A percentile compares a stretch with the other conserved stretches of the same genome.
Evolutionary conservation across 169 alveolate genomes (phyloP).

Genomic region (Cryptosporidium sp.): DNA sequence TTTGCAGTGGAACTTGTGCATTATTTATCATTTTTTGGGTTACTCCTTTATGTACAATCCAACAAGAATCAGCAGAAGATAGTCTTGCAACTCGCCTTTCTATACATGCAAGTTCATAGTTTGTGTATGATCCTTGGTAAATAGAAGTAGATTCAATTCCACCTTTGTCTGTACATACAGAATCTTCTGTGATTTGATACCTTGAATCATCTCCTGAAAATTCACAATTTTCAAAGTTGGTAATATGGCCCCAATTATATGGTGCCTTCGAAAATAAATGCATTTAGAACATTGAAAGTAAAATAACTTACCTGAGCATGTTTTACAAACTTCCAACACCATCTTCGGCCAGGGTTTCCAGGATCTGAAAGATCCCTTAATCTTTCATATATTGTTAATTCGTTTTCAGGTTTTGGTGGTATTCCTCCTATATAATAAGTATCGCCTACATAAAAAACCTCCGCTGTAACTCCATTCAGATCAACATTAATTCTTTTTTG

Average conservation of each 20-base stretch:
- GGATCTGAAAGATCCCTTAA: slow-evolving; percentile 73
- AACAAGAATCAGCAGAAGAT: slow-evolving; percentile 74
- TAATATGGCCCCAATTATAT: slow-evolving; percentile 73
- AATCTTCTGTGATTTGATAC: slow-evolving; percentile 72
- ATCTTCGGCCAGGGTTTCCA: slow-evolving; percentile 74
- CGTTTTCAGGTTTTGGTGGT: slow-evolving; percentile 71
- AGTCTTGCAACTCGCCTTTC: slow-evolving; percentile 62
- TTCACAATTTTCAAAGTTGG: slow-evolving; percentile 73
- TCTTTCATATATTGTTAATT: slow-evolving; percentile 69
- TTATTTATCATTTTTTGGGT: slow-evolving; percentile 58
- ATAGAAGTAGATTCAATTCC: slow-evolving; percentile 62
- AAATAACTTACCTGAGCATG: slow-evolving; percentile 68
- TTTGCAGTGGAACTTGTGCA: slow-evolving; percentile 63
- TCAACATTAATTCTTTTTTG: slow-evolving; percentile 47
- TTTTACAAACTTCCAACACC: slow-evolving; percentile 75
- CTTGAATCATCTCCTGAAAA: slow-evolving; percentile 74
- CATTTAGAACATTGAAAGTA: not conserved
- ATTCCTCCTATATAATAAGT: slow-evolving; percentile 70
- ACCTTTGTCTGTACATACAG: slow-evolving; percentile 43
- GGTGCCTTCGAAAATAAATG: slow-evolving; percentile 45
- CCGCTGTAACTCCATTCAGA: slow-evolving; percentile 58
- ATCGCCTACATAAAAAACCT: slow-evolving; percentile 49
- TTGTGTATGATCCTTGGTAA: slow-evolving; percentile 55
- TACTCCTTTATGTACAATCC: slow-evolving; percentile 70
- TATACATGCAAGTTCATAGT: slow-evolving; percentile 60